Evolutionary conservation across 345 rosid species (phyloP), one percentile per base, ranked within the genome.

Genomic region (Litchi chinensis): DNA sequence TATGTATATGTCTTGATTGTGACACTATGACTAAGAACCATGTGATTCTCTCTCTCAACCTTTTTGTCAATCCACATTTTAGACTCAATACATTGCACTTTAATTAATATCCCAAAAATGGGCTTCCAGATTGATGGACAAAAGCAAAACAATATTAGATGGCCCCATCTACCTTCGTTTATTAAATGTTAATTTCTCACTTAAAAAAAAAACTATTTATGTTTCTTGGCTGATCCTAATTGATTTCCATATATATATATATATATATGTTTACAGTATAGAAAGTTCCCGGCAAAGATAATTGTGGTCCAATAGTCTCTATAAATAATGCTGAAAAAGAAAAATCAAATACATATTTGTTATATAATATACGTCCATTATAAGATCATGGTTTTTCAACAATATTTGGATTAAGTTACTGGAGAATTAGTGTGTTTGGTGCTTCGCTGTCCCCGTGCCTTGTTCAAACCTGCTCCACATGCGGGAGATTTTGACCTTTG

Each of bases 71-170:
- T 2, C 2, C 19, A 54, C 11, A 5, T 5, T 37, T 37, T 32
- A 21, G 76, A 6, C 76, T 54, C 10, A 18, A 37, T 37, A 32
- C 76, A 56, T 56, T 72, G 76, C 76, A 72, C 12, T 72, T 54
- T 54, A 54, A 71, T 46, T 48, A 32, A 15, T 60, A 26, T 28
- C 21, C 18, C 63, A 43, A 43, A 8, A 18, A 41, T 5, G 9
- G 8, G 6, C 44, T 4, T 41, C 37, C 3, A 1, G 37, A 32
- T 32, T 32, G 37, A 32, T 32, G 44, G 44, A 41, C 44, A 41
- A 46, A 62, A 24, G 13, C 68, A 64, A 26, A 4, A 64, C 37
- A 64, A 24, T 64, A 22, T 64, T 32, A 37, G 6, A 54, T 54
- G 60, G 0, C 21, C 60, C 60, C 52, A 46, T 46, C 52, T 46